These are phyloP conservation scores for Diplodia scrobiculata DNA, from an alignment of 2,329 filamentous ascomycete species.

Conservation along the genomic window DNA sequence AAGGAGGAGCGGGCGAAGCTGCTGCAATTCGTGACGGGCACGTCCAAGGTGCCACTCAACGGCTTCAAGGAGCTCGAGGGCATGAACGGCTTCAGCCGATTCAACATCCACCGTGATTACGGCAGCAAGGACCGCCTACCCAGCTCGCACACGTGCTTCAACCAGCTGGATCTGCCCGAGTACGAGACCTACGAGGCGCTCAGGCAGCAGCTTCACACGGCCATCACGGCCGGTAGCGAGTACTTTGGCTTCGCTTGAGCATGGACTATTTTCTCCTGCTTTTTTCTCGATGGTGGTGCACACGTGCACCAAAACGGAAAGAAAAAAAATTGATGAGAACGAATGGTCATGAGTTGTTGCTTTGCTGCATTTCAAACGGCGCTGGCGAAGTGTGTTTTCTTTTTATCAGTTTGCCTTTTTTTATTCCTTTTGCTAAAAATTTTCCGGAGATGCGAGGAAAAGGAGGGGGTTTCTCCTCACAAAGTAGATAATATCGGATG, in stretches of 20 bases:
- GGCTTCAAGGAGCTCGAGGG: constrained; percentile 99
- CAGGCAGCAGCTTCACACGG: constrained; percentile 84
- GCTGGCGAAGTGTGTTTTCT: constrained; percentile 17
- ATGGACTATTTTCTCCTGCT: not conserved
- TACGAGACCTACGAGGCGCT: constrained; percentile 95
- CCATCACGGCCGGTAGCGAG: constrained; percentile 96
- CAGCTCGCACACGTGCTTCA: constrained; percentile 98
- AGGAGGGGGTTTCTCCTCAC: not conserved
- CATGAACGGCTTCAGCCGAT: constrained; percentile 97
- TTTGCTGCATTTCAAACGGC: constrained; percentile 17
- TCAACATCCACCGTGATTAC: constrained; percentile 98
- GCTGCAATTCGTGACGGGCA: constrained; percentile 96
- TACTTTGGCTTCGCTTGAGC: constrained; percentile 92
- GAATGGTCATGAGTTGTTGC: constrained; percentile 9
- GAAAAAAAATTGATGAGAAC: not conserved
- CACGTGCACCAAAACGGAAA: constrained; percentile 5
- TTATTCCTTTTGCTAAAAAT: not conserved
- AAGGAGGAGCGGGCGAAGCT: constrained; percentile 98
- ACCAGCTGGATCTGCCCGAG: constrained; percentile 96
- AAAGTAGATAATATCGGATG: constrained; percentile 14
- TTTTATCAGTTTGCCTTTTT: not conserved
- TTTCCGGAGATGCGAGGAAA: not conserved
- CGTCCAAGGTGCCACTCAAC: constrained; percentile 95
- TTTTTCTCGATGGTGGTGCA: not conserved
- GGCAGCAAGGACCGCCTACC: constrained; percentile 94